Percentiles rank a stretch among this genome's conserved stretches.
Conservation (phyloP, 2,329 filamentous ascomycete species). For the Trichoderma guizhouense region DNA sequence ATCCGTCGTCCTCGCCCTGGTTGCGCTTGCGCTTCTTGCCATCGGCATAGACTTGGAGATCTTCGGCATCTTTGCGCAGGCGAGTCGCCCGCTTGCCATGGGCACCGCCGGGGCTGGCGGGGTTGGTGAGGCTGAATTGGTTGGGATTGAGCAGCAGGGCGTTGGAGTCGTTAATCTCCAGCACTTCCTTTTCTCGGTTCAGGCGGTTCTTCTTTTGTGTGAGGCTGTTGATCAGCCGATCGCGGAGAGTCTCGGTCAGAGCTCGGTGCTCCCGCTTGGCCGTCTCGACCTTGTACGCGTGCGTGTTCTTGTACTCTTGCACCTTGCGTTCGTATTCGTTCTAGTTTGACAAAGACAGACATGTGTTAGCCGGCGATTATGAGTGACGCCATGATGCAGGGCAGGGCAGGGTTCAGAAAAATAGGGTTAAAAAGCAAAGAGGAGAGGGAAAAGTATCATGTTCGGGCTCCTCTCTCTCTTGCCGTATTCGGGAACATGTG, state of each 20-base stretch:
- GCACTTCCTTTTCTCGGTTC: slow-evolving; percentile 63
- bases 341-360: slow-evolving; percentile 34
- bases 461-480: background rate
- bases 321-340: slow-evolving; percentile 62
- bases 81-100: slow-evolving; percentile 62
- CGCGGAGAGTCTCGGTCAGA: slow-evolving; percentile 58
- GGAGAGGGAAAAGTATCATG: background rate
- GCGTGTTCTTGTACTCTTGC: slow-evolving; percentile 56
- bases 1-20: slow-evolving; percentile 59
- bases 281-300: slow-evolving; percentile 60
- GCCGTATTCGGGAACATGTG: background rate
- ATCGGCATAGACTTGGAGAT: slow-evolving; percentile 52
- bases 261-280: slow-evolving; percentile 60
- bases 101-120: slow-evolving; percentile 59
- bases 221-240: slow-evolving; percentile 64
- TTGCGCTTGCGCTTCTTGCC: slow-evolving; percentile 63
- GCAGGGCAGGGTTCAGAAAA: background rate
- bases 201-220: slow-evolving; percentile 62
- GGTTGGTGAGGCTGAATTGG: slow-evolving; percentile 64
- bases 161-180: slow-evolving; percentile 65
- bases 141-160: slow-evolving; percentile 64
- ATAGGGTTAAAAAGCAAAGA: background rate
- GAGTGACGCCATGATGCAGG: background rate
- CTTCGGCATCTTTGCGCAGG: slow-evolving; percentile 59
- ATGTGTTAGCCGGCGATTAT: background rate